Evolutionary conservation across 345 rosid species (phyloP).

Genomic region (Dimocarpus longan): DNA sequence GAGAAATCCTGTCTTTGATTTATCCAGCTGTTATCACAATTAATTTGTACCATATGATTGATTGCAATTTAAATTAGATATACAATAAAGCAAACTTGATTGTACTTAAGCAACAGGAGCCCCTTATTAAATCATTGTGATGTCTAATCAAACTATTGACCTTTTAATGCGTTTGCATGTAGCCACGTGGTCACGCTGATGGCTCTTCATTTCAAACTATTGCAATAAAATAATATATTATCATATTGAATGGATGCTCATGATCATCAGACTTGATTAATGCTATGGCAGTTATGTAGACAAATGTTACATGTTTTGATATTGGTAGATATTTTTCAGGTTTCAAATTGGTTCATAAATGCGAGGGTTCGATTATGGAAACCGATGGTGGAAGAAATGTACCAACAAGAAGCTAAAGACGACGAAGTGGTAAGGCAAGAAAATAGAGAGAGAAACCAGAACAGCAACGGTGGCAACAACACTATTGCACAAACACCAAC

Average conservation of each 20-base stretch:
- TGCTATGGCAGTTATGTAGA: too few species aligned
- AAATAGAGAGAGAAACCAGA: constrained; percentile 37
- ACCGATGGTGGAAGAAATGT: constrained; percentile 99
- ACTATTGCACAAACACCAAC: constrained; percentile 57
- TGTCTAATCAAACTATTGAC: not conserved
- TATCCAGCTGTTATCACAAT: too few species aligned
- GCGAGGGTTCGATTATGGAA: constrained; percentile 99
- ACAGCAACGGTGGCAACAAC: constrained; percentile 28
- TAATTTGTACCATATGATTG: not conserved
- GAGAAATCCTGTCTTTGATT: not conserved
- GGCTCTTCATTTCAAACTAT: too few species aligned
- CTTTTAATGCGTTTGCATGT: not conserved
- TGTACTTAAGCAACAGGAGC: not conserved
- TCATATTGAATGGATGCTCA: too few species aligned
- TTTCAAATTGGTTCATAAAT: constrained; percentile 97
- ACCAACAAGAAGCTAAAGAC: constrained; percentile 79
- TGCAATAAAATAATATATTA: too few species aligned
- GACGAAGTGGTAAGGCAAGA: constrained; percentile 30
- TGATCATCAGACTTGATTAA: too few species aligned
- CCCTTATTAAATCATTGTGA: not conserved
- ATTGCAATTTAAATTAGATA: too few species aligned
- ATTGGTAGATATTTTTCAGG: constrained; percentile 44
- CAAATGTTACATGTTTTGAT: too few species aligned
- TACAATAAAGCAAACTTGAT: too few species aligned
- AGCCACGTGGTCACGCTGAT: not conserved